Conservation (phyloP, 345 rosid genomes). For the Acer negundo region DNA sequence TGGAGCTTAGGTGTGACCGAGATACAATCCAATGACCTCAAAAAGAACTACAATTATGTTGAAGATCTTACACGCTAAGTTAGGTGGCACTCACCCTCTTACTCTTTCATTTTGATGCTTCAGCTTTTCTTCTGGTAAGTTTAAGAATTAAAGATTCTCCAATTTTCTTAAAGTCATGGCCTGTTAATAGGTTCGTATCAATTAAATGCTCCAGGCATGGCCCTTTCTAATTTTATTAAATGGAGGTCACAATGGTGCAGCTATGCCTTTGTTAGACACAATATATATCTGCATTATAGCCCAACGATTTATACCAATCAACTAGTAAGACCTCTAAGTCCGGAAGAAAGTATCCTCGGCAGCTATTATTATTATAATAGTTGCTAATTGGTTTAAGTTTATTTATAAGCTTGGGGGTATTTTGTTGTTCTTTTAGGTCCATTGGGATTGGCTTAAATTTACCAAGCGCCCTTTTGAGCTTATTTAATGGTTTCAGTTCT, state of each 20-base stretch:
- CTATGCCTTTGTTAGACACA: neutral
- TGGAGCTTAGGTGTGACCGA: neutral
- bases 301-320: neutral
- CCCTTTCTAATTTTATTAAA: neutral
- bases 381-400: neutral
- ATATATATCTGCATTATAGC: neutral
- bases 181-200: neutral
- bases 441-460: neutral
- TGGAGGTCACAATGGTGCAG: neutral
- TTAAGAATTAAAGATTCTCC: neutral
- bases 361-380: neutral
- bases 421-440: neutral
- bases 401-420: neutral
- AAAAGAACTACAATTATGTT: too few species aligned
- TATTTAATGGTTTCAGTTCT: neutral
- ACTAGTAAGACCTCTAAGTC: neutral
- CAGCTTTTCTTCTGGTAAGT: neutral
- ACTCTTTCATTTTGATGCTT: neutral
- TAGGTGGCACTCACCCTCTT: neutral
- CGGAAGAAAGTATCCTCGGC: neutral
- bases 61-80: too few species aligned
- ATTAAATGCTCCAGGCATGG: neutral
- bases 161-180: neutral
- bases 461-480: too few species aligned
- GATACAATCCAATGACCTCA: neutral